Evolutionary conservation across 2,329 filamentous ascomycete genomes (phyloP).

Genomic region (Alternaria conjuncta): DNA sequence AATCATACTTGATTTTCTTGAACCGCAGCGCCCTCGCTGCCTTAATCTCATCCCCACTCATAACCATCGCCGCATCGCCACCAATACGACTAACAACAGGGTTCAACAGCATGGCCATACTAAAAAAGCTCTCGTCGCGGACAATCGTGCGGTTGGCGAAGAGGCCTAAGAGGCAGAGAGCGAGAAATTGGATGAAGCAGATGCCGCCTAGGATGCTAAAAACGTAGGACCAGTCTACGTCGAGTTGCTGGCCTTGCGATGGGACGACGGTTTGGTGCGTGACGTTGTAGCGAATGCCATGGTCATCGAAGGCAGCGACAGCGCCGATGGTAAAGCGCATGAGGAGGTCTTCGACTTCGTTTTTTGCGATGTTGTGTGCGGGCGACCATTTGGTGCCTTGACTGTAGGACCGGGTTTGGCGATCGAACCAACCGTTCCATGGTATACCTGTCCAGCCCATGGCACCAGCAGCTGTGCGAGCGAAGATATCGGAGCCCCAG

Average conservation of each 20-base stretch:
- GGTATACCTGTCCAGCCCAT: constrained; percentile 42
- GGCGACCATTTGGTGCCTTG: constrained; percentile 38
- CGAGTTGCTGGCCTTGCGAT: constrained; percentile 34
- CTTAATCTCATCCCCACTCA: constrained; percentile 42
- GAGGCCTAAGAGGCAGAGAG: not conserved
- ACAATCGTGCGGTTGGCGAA: constrained; percentile 42
- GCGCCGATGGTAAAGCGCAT: constrained; percentile 40
- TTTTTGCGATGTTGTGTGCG: not conserved
- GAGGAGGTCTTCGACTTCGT: constrained; percentile 30
- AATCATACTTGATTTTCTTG: constrained; percentile 42
- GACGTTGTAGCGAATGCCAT: constrained; percentile 35
- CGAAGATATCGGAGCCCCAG: constrained; percentile 18
- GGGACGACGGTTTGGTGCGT: constrained; percentile 10
- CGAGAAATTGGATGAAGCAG: constrained; percentile 32
- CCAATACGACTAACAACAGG: constrained; percentile 37
- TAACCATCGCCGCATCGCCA: constrained; percentile 24
- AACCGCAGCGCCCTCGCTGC: constrained; percentile 27
- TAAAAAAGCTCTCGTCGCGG: constrained; percentile 41
- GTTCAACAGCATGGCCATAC: constrained; percentile 39
- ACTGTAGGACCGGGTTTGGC: constrained; percentile 28
- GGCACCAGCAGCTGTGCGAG: constrained; percentile 37
- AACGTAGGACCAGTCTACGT: constrained; percentile 39
- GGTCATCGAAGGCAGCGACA: constrained; percentile 44
- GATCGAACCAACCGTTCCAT: constrained; percentile 13
- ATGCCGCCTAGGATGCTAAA: constrained; percentile 13